These are phyloP conservation scores for Sarocladium brachiariae DNA, from an alignment of 2,329 filamentous ascomycete species.

Conservation along the genomic window DNA sequence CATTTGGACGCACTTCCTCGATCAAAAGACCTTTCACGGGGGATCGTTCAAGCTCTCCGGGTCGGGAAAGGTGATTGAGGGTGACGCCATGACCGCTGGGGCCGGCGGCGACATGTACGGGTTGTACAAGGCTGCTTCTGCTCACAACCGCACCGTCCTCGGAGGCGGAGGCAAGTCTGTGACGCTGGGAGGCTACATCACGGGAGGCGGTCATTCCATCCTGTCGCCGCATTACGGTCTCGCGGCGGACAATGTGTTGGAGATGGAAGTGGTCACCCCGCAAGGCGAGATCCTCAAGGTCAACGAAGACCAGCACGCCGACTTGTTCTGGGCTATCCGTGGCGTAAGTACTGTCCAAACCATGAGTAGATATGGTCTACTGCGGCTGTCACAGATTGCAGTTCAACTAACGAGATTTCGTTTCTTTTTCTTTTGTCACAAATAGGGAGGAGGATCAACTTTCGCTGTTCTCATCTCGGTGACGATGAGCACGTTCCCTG, in stretches of 20 bases:
- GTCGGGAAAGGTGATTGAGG: constrained; percentile 27
- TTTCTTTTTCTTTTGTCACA: background rate
- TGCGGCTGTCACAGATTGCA: background rate
- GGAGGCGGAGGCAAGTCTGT: constrained; percentile 50
- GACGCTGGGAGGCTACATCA: constrained; percentile 46
- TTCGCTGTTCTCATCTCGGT: constrained; percentile 54
- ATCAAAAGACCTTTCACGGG: constrained; percentile 18
- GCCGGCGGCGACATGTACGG: constrained; percentile 46
- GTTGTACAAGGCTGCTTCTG: constrained; percentile 37
- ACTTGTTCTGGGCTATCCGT: constrained; percentile 52
- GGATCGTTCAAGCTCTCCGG: constrained; percentile 15
- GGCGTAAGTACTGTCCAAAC: constrained; percentile 27
- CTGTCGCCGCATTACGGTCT: constrained; percentile 44
- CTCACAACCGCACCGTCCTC: constrained; percentile 41
- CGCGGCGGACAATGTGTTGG: constrained; percentile 48
- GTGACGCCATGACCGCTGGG: constrained; percentile 43
- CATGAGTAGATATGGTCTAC: too few species aligned
- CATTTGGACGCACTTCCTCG: constrained; percentile 45
- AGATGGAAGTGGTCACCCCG: constrained; percentile 44
- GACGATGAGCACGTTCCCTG: constrained; percentile 39
- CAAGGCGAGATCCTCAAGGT: constrained; percentile 36
- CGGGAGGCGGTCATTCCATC: constrained; percentile 40
- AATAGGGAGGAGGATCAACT: constrained; percentile 50
- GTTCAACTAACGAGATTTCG: background rate
- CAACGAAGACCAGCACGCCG: constrained; percentile 39